phyloP scores from a whole-genome alignment of 495 filamentous ascomycete genomes.

The Podospora conica region DNA sequence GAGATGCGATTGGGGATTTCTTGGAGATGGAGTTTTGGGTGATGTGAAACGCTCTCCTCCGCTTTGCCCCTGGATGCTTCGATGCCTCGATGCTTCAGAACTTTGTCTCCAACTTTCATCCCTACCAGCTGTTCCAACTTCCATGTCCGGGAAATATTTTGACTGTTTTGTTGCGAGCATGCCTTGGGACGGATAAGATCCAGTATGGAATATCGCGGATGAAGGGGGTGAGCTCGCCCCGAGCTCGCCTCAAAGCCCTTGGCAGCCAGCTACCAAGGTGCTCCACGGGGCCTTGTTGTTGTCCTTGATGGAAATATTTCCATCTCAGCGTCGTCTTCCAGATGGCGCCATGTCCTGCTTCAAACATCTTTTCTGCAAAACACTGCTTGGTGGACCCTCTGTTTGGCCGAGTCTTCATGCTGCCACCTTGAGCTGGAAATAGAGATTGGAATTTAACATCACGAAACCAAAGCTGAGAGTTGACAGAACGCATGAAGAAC shows the following conservation, averaged over 20 bases:
- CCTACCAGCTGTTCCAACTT: not conserved
- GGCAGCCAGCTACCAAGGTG: not conserved
- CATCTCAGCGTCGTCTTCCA: not conserved
- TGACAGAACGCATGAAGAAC: slow-evolving; percentile 5
- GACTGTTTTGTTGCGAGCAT: not conserved
- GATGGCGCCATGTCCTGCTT: not conserved
- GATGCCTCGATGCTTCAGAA: not conserved
- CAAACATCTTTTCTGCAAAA: not conserved
- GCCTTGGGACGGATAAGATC: not conserved
- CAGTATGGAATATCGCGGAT: not conserved
- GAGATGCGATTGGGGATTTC: slow-evolving; percentile 1
- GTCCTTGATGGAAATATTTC: not conserved
- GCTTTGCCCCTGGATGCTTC: slow-evolving; percentile 1
- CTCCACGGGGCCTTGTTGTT: not conserved
- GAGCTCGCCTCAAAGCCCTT: no score
- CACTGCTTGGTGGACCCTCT: not conserved
- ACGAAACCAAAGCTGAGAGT: not conserved
- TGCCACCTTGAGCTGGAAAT: not conserved
- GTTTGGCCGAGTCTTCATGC: not conserved
- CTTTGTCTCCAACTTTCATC: not conserved
- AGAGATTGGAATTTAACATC: not conserved
- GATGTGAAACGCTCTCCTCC: not conserved
- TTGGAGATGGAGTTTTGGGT: not conserved
- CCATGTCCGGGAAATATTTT: not conserved
- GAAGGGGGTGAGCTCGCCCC: not conserved